phyloP scores from a whole-genome alignment of 164 flowering plant species.

The Dillenia turbinata region DNA sequence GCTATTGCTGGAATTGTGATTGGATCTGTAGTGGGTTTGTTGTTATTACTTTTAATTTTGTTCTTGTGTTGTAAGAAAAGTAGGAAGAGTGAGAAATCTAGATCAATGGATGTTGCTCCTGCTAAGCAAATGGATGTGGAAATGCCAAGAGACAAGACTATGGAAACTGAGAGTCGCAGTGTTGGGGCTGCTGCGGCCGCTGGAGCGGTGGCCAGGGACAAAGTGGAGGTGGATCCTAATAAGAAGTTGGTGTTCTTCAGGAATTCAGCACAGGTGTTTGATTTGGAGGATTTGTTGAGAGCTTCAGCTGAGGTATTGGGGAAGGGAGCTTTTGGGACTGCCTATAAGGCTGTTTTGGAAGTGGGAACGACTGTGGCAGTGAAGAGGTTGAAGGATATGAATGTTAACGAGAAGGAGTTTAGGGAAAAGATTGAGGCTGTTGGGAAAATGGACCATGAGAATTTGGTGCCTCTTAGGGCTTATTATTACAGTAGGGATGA shows the following conservation, averaged over 20 bases:
- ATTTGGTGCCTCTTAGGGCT: constrained; percentile 79
- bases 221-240: constrained; percentile 13
- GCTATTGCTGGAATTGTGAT: constrained; percentile 80
- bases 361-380: constrained; percentile 61
- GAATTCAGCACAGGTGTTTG: constrained; percentile 31
- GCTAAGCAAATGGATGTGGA: constrained; percentile 30
- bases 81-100: constrained; percentile 14
- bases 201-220: constrained; percentile 11
- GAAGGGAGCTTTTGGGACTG: constrained; percentile 75
- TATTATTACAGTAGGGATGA: constrained; percentile 71
- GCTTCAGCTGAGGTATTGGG: constrained; percentile 90
- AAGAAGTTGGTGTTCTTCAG: constrained; percentile 56
- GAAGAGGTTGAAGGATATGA: constrained; percentile 87
- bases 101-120: constrained; percentile 20
- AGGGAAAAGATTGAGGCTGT: constrained; percentile 68
- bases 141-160: constrained; percentile 16
- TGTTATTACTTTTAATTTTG: constrained; percentile 39
- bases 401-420: constrained; percentile 61
- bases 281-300: constrained; percentile 65
- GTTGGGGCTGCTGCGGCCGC: constrained; percentile 12
- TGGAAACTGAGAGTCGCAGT: constrained; percentile 1
- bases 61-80: constrained; percentile 42
- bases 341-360: constrained; percentile 77
- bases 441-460: constrained; percentile 62
- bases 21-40: constrained; percentile 42